Conservation (phyloP, 768 basidiomycete genomes). For the Imleria badia region DNA sequence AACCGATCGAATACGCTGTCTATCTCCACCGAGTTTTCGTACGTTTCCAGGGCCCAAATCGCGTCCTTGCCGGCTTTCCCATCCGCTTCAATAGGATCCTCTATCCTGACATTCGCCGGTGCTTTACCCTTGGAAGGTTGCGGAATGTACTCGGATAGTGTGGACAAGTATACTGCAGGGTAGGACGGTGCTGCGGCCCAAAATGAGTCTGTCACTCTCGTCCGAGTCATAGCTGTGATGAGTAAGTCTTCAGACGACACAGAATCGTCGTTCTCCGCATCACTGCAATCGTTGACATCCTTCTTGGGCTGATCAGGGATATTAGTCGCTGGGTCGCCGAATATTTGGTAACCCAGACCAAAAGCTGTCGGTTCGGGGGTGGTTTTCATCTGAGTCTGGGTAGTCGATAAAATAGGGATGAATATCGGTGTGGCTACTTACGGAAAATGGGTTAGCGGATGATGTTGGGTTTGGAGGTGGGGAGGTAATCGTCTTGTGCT, state of each 20-base stretch:
- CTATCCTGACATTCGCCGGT: conserved; percentile 37
- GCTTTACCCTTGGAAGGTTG: conserved; percentile 50
- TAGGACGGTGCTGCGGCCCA: conserved; percentile 70
- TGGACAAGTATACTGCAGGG: conserved; percentile 71
- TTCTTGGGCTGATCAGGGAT: conserved; percentile 15
- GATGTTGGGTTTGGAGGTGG: conserved; percentile 31
- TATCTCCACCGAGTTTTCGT: conserved; percentile 75
- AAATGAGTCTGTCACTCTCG: conserved; percentile 56
- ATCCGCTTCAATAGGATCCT: conserved; percentile 43
- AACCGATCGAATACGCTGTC: conserved; percentile 90
- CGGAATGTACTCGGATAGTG: conserved; percentile 68
- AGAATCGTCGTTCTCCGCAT: conserved; percentile 37
- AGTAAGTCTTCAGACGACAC: conserved; percentile 48
- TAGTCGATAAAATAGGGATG: background rate
- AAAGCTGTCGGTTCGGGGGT: conserved; percentile 37
- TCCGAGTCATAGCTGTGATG: conserved; percentile 55
- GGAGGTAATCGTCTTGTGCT: conserved; percentile 35
- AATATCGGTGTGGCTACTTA: conserved; percentile 32
- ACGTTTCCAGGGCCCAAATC: conserved; percentile 68
- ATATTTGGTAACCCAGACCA: conserved; percentile 67
- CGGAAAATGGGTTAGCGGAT: conserved; percentile 69
- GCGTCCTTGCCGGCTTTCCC: conserved; percentile 47
- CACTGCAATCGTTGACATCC: conserved; percentile 27
- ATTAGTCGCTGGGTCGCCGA: conserved; percentile 39
- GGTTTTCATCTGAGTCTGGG: conserved; percentile 24